These are phyloP conservation scores for Venturiaceae sp. DNA, from an alignment of 2,329 filamentous ascomycete species.

Conservation along the genomic window DNA sequence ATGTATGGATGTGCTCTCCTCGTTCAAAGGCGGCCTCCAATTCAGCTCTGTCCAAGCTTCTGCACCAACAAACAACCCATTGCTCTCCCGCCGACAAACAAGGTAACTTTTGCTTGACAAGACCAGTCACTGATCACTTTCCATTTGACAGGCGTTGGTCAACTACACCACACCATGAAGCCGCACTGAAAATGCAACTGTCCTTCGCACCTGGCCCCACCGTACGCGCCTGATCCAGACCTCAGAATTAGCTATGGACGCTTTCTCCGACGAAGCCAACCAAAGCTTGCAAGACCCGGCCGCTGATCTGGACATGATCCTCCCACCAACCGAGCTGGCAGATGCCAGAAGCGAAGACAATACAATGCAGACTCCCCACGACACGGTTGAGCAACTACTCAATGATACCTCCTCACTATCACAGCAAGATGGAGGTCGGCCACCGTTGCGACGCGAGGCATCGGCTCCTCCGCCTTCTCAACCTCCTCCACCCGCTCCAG, in stretches of 20 bases:
- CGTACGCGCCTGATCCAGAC: not conserved
- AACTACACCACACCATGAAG: not conserved
- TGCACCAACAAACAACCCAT: no score
- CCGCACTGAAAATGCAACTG: not conserved
- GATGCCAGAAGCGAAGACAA: not conserved
- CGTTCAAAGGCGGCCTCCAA: not conserved
- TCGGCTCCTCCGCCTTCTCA: slow-evolving; percentile 7
- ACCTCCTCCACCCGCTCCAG: not conserved
- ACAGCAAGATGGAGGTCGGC: not conserved
- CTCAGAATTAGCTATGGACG: not conserved
- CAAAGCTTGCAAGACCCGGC: not conserved
- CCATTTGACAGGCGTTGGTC: not conserved
- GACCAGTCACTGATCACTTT: not conserved
- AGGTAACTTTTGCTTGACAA: not conserved
- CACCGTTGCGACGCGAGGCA: slow-evolving; percentile 1
- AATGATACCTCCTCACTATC: not conserved
- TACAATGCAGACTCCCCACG: slow-evolving; percentile 1
- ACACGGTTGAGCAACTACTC: slow-evolving; percentile 8
- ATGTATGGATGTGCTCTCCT: not conserved
- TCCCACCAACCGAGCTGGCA: not conserved
- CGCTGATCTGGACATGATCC: slow-evolving; percentile 6
- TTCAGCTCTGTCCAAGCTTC: not conserved
- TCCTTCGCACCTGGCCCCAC: not conserved
- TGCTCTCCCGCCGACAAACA: not conserved
- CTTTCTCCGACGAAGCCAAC: not conserved